Percentiles rank a stretch among this genome's conserved stretches.
These are phyloP conservation scores for Betula pendula DNA, from an alignment of 306 rosid genomes.

Conservation along the genomic window DNA sequence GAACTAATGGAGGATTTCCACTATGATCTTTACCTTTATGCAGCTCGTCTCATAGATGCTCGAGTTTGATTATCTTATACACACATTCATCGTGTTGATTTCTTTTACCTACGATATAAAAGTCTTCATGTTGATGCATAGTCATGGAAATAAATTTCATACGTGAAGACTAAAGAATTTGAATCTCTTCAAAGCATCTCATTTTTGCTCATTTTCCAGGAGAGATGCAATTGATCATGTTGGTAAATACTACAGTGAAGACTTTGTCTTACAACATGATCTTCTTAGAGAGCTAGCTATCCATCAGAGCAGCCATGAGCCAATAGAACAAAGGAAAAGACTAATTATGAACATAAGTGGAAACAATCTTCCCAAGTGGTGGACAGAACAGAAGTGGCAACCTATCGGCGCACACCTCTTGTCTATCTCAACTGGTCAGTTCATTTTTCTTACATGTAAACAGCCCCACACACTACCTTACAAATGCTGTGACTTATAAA, in stretches of 20 bases:
- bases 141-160: neutral
- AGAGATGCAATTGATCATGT: constrained; percentile 24
- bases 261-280: constrained; percentile 50
- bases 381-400: constrained; percentile 39
- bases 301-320: constrained; percentile 28
- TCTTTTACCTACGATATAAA: neutral
- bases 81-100: neutral
- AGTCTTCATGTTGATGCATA: neutral
- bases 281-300: constrained; percentile 71
- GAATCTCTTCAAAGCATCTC: neutral
- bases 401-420: constrained; percentile 39
- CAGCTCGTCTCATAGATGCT: neutral
- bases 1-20: neutral
- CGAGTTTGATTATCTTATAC: neutral
- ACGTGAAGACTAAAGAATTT: neutral
- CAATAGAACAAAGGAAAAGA: constrained; percentile 40
- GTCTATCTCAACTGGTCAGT: constrained; percentile 67
- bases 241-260: constrained; percentile 40
- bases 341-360: constrained; percentile 41
- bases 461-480: neutral
- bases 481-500: neutral
- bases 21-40: neutral
- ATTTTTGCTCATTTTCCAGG: constrained; percentile 32
- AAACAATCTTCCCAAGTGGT: constrained; percentile 57
- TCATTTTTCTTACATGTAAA: constrained; percentile 10